Evolutionary conservation across 345 rosid genomes (phyloP).

Genomic region (Salix exigua): DNA sequence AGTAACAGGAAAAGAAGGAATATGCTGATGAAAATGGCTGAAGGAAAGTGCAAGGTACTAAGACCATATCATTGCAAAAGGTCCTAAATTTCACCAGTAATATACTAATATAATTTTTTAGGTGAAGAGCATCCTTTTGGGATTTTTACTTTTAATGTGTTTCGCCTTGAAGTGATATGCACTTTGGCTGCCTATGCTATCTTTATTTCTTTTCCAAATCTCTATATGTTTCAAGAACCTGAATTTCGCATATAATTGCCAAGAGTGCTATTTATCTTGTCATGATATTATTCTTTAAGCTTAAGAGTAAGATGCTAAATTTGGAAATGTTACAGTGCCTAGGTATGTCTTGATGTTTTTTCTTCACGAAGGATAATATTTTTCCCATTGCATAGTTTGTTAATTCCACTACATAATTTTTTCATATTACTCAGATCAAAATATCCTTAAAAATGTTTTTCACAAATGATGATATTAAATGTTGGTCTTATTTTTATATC

Average conservation of each 20-base stretch:
- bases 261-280: background rate
- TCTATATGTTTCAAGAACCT: background rate
- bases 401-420: too few species aligned
- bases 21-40: slow-evolving; percentile 99
- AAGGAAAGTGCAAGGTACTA: slow-evolving; percentile 96
- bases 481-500: too few species aligned
- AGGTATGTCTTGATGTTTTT: background rate
- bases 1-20: slow-evolving; percentile 80
- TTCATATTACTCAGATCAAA: too few species aligned
- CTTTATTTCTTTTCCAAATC: background rate
- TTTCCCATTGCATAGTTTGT: too few species aligned
- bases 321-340: background rate
- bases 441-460: too few species aligned
- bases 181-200: background rate
- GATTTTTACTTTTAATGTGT: background rate
- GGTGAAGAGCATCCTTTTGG: background rate
- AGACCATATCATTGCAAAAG: background rate
- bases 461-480: too few species aligned
- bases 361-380: background rate
- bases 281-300: background rate
- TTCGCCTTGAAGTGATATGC: background rate
- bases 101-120: slow-evolving; percentile 7
- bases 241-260: background rate
- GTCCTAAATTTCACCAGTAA: slow-evolving; percentile 2
- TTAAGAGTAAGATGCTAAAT: background rate